Base-by-base conservation (phyloP, 2,329 filamentous ascomycete species). In the Hymenoscyphus linearis region DNA sequence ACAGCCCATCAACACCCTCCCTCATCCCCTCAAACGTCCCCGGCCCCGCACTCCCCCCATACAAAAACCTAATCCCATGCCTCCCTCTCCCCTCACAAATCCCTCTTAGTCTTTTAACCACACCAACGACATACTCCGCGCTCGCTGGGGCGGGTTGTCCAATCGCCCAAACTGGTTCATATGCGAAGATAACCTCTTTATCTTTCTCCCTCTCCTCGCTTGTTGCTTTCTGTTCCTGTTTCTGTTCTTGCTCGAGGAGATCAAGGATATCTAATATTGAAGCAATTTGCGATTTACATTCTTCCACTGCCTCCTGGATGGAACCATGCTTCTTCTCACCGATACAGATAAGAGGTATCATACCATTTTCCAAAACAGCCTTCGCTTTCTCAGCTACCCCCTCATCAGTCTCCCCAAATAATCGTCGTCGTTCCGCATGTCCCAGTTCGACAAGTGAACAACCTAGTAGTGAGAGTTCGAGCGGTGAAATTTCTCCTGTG, bases 161-260 rank as follows among this genome's bases (percentile, higher is more conserved):
- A 74, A 95, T 96, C 0, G 91, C 91, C 91, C 91, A 96, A 1
- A 95, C 90, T 7, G 91, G 91, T 77, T 96, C 91, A 71, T 96
- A 96, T 0, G 91, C 91, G 61, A 96, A 80, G 6, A 93, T 83
- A 4, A 95, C 81, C 55, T 91, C 87, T n/a, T n/a, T 18, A 0
- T 85, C 40, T 16, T 59, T 50, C 22, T 52, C 83, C n/a, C n/a
- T 9, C 27, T 36, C 26, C 31, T 36, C 35, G 2, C 4, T 55
- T 52, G 9, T 27, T 16, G 4, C 52, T 26, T 16, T 84, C 79
- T 7, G n/a, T n/a, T n/a, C n/a, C n/a, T n/a, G n/a, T n/a, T n/a
- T n/a, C n/a, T n/a, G n/a, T n/a, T n/a, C n/a, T n/a, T n/a, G n/a
- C n/a, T n/a, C n/a, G n/a, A 93, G 77, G 0, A 79, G 82, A 0